A percentile compares a stretch with the other conserved stretches of the same genome.
Evolutionary conservation across 192 early-diverging fungal species (phyloP).

Genomic region (Chytriomyces sp.): DNA sequence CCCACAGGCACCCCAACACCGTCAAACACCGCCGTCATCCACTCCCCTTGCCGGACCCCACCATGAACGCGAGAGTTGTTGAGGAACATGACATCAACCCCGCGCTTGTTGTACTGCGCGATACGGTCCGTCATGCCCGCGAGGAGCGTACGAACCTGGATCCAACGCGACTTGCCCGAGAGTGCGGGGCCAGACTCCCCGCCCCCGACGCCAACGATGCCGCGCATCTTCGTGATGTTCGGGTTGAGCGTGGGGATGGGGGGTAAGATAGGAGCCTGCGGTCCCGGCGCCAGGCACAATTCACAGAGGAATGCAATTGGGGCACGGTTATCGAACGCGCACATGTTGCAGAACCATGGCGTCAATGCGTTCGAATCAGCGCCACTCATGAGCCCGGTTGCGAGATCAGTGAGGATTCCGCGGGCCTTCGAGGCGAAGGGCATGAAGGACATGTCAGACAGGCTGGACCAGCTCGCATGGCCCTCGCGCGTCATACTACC

Average conservation of each 20-base stretch:
- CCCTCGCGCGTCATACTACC: neutral
- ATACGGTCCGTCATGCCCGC: neutral
- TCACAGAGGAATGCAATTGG: neutral
- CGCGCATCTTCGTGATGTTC: neutral
- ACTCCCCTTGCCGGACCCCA: neutral
- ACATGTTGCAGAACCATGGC: neutral
- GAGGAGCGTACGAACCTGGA: neutral
- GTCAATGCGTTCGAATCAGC: neutral
- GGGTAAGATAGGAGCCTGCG: neutral
- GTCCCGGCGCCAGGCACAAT: neutral
- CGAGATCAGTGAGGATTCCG: too few species aligned
- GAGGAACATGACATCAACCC: slow-evolving; percentile 10
- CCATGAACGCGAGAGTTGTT: neutral
- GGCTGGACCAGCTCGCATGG: neutral
- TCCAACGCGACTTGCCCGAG: slow-evolving; percentile 1
- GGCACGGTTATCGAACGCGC: neutral
- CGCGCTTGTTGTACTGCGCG: neutral
- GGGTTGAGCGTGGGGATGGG: neutral
- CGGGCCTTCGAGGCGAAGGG: neutral
- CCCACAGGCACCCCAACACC: neutral
- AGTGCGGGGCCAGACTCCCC: neutral
- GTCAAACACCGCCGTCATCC: neutral
- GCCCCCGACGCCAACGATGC: neutral
- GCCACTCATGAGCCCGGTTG: neutral
- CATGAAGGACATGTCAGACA: neutral